A percentile compares a stretch with the other conserved stretches of the same genome.
phyloP scores from a whole-genome alignment of 1,284 basidiomycete species.

The Microbotryum saponariae region DNA sequence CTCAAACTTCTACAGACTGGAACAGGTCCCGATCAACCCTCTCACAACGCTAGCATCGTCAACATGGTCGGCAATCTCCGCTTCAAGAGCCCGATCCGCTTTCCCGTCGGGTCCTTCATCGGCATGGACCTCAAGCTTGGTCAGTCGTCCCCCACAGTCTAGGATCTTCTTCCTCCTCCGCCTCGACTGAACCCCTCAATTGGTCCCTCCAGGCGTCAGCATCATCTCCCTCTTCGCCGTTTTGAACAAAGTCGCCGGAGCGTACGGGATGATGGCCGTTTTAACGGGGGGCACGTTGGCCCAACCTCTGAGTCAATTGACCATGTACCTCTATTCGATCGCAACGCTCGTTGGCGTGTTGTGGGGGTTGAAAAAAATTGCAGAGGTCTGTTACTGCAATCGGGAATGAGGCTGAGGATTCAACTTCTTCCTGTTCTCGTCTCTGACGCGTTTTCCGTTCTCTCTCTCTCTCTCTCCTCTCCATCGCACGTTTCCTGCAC shows the following conservation, averaged over 20 bases:
- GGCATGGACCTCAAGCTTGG: slow-evolving; percentile 5
- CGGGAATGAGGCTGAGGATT: too few species aligned
- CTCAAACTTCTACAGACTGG: too few species aligned
- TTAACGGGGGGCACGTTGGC: slow-evolving; percentile 66
- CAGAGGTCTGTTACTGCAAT: slow-evolving; percentile 51
- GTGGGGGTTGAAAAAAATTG: slow-evolving; percentile 80
- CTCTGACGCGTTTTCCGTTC: background rate
- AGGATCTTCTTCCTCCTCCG: background rate
- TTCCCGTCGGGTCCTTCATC: background rate
- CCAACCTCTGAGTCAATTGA: slow-evolving; percentile 54
- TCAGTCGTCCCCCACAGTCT: background rate
- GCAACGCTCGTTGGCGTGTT: slow-evolving; percentile 68
- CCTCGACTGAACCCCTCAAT: background rate
- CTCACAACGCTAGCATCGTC: too few species aligned
- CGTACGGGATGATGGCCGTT: slow-evolving; percentile 90
- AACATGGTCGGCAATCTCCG: slow-evolving; percentile 1
- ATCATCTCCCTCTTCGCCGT: slow-evolving; percentile 80
- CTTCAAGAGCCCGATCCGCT: background rate
- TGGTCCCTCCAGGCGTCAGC: slow-evolving; percentile 50
- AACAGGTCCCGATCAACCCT: too few species aligned
- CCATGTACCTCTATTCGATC: slow-evolving; percentile 86
- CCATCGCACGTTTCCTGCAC: background rate
- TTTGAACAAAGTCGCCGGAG: slow-evolving; percentile 95
- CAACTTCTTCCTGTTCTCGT: background rate
- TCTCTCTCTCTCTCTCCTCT: background rate